A percentile compares a stretch with the other conserved stretches of the same genome.
Evolutionary conservation across 1,284 basidiomycete genomes (phyloP).

Genomic region (Ganoderma meredithae): DNA sequence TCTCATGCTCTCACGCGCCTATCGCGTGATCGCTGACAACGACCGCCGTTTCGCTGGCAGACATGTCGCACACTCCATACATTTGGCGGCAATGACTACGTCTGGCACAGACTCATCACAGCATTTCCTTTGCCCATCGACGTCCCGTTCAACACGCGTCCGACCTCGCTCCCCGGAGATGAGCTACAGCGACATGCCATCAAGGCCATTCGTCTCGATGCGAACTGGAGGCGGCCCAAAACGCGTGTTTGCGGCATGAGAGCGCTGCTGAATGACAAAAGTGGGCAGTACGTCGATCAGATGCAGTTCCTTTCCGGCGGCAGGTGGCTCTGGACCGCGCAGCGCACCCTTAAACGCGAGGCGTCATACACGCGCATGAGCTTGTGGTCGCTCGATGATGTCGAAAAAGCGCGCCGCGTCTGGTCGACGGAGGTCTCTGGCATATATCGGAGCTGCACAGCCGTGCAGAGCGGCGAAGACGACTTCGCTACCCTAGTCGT

Average conservation of each 20-base stretch:
- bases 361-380: slow-evolving; percentile 45
- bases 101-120: slow-evolving; percentile 54
- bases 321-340: slow-evolving; percentile 55
- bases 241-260: slow-evolving; percentile 46
- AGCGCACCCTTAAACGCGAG: slow-evolving; percentile 44
- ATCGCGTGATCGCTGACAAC: slow-evolving; percentile 25
- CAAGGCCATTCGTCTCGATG: slow-evolving; percentile 56
- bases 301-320: slow-evolving; percentile 53
- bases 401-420: slow-evolving; percentile 41
- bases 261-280: slow-evolving; percentile 46
- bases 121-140: slow-evolving; percentile 45
- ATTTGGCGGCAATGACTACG: slow-evolving; percentile 53
- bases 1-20: neutral
- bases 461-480: slow-evolving; percentile 38
- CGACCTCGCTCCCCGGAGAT: slow-evolving; percentile 39
- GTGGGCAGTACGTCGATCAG: slow-evolving; percentile 44
- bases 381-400: slow-evolving; percentile 48
- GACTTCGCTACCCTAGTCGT: slow-evolving; percentile 43
- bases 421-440: slow-evolving; percentile 46
- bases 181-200: slow-evolving; percentile 47
- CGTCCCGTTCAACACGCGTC: slow-evolving; percentile 40
- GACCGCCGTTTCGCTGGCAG: slow-evolving; percentile 42
- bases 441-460: slow-evolving; percentile 44
- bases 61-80: slow-evolving; percentile 56
- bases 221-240: slow-evolving; percentile 53